Base-by-base conservation (phyloP, 352 stramenopile species). In the Pythium biforme region DNA sequence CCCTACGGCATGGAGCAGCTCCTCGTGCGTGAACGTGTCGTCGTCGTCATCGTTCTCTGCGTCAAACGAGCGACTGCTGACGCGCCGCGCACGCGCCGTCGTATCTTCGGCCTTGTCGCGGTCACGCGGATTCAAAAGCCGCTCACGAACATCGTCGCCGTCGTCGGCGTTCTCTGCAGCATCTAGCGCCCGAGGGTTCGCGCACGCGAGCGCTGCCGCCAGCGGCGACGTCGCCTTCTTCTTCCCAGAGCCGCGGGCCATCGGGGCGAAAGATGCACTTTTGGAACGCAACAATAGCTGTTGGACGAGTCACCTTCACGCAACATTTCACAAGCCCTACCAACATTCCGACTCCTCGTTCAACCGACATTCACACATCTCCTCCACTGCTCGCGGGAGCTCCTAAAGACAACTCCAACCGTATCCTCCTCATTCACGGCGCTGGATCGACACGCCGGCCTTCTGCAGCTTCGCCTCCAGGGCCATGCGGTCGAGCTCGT, bases 1-100 rank as follows among this genome's bases (percentile, higher is more conserved):
- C 20, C 85, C 86, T 34, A 95, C 84, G 1, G 83, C 92, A 59
- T 95, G 86, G 66, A 92, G 69, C 15, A 95, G 72, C 61, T 94
- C 81, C 59, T 95, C 83, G 58, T 90, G 80, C 50, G 86, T 89
- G 66, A 88, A 90, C 10, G 29, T 39, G 29, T 79, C 67, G 17
- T 63, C 59, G 7, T 82, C 69, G 3, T 73, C 41, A 0, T 70
- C 60, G 17, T 60, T 25, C 2, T 62, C 51, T 2, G 15, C 34
- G n/a, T 62, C 47, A 22, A 50, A 55, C 45, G 34, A 46, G 37
- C 37, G 37, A 23, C 51, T 23, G 40, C 43, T 43, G 17, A 10
- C 39, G 25, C 33, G 54, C 19, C 48, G 15, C n/a, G 19, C 15
- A 2, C 48, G 26, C n/a, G 27, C 26, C 39, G n/a, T n/a, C n/a